Evolutionary conservation across 176 grass and related monocot species (phyloP).

Genomic region (Carex kokanica): DNA sequence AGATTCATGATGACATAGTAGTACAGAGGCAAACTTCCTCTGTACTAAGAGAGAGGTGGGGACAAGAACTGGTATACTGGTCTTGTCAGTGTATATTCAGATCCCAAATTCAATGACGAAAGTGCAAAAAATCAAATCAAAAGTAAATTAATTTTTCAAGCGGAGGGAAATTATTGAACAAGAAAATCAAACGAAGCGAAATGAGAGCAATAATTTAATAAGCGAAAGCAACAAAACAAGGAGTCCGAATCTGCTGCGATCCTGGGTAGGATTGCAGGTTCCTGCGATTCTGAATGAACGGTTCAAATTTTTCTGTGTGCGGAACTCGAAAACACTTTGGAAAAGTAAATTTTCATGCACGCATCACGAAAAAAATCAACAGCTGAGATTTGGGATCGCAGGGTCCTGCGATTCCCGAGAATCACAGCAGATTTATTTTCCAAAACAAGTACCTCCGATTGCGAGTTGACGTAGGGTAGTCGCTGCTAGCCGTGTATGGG

Average conservation of each 20-base stretch:
- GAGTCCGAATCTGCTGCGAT: too few relatives aligned
- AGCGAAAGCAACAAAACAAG: background rate
- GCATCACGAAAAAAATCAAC: too few relatives aligned
- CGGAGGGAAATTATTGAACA: background rate
- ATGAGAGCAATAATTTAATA: background rate
- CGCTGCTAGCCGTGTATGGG: constrained; percentile 57
- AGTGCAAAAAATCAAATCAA: background rate
- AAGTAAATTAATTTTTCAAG: background rate
- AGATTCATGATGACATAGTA: too few relatives aligned
- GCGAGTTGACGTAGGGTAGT: constrained; percentile 90
- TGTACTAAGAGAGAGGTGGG: background rate
- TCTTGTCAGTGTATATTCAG: background rate
- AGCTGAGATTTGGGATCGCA: too few relatives aligned
- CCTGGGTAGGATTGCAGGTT: too few relatives aligned
- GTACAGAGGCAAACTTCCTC: too few relatives aligned
- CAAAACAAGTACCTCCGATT: constrained; percentile 52
- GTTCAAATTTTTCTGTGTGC: too few relatives aligned
- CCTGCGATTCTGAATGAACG: too few relatives aligned
- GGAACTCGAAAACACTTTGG: too few relatives aligned
- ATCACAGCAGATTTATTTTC: too few relatives aligned
- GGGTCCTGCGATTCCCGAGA: too few relatives aligned
- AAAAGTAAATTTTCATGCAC: too few relatives aligned
- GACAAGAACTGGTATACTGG: background rate
- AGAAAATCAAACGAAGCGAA: background rate
- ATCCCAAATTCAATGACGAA: background rate